Base-by-base conservation (phyloP, 2,329 filamentous ascomycete species). In the Claviceps africana region DNA sequence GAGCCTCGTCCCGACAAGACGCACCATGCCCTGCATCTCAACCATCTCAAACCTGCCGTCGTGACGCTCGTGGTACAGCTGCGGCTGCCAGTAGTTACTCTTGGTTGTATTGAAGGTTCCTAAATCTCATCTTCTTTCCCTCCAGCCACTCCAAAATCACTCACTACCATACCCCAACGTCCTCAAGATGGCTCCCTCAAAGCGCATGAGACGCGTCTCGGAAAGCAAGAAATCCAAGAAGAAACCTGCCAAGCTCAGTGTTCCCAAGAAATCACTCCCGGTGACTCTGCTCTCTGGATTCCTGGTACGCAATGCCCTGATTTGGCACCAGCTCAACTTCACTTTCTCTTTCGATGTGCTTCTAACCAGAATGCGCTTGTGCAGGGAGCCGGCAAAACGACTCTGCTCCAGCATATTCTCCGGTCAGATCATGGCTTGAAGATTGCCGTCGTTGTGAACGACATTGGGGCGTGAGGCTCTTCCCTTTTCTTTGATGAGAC, bases 391-490 rank as follows among this genome's bases (percentile, higher is more conserved):
- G 84, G 84, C 1, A 87, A 87, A 62, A 86, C 83, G 0, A 86
- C 84, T 0, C 72, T 87, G 0, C 72, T 87, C 0, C 77, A 85
- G 54, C 78, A 86, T 54, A 83, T 87, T 49, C 74, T 87, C 5
- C 76, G 76, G 37, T 81, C 78, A 1, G 73, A 84, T 4, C 83
- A 87, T 64, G 81, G 82, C 1, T 70, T 86, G 9, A 74, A 76
- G 1, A 85, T 88, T 53, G 84, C 82, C 0, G 78, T 87, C 15
- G 83, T 87, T 22, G 83, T 88, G 39, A 87, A 88, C 57, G 84
- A 87, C 54, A 85, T 87, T 67, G 78, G 78, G 55, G 72, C 74
- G 74, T 77, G 48, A 45, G 42, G 22, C 5, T n/a, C 17, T 5
- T 17, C 37, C 37, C n/a, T 57, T 72, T 65, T 1, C 9, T 17